Base-by-base conservation (phyloP, 768 basidiomycete genomes). In the Zangia roseola region DNA sequence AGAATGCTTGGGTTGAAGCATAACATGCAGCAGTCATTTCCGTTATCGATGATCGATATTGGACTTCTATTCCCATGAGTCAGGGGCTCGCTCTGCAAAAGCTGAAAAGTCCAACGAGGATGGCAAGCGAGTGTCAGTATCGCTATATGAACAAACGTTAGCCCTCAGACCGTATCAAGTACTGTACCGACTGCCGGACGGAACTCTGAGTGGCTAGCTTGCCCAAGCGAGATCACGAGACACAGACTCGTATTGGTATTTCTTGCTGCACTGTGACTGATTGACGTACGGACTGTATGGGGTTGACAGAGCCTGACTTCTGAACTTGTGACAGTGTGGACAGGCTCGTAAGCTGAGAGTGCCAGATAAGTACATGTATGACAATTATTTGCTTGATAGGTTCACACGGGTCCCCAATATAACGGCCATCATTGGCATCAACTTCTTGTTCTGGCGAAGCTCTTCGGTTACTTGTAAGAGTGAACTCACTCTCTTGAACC, bases 331-430 rank as follows among this genome's bases (percentile, higher is more conserved):
- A 16, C 23, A 37, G 30, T 26, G 17, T 25, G 39, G 12, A 19
- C n/a, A n/a, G n/a, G n/a, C n/a, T n/a, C n/a, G n/a, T n/a, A n/a
- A n/a, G 24, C 38, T 44, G 35, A 28, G 24, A 13, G 33, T 25
- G 23, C 21, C 23, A 14, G 10, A 30, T 30, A 30, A n/a, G n/a
- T n/a, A n/a, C n/a, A n/a, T n/a, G n/a, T n/a, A n/a, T n/a, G n/a
- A n/a, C 6, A 14, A 30, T 14, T 30, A 10, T 25, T 49, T 50
- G 30, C 50, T 52, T n/a, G 33, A 59, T 56, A 34, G 23, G 24
- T 65, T 64, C 63, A 31, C 63, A 64, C 63, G 64, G 37, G 44
- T 10, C 12, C 2, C 3, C 28, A 42, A 52, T 63, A 54, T 62
- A 63, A 62, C 8, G 34, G 39, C 31, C 10, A 43, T 42, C 20